These are phyloP conservation scores for Aspergillus kassunensis DNA, from an alignment of 495 filamentous ascomycete species.

Conservation along the genomic window DNA sequence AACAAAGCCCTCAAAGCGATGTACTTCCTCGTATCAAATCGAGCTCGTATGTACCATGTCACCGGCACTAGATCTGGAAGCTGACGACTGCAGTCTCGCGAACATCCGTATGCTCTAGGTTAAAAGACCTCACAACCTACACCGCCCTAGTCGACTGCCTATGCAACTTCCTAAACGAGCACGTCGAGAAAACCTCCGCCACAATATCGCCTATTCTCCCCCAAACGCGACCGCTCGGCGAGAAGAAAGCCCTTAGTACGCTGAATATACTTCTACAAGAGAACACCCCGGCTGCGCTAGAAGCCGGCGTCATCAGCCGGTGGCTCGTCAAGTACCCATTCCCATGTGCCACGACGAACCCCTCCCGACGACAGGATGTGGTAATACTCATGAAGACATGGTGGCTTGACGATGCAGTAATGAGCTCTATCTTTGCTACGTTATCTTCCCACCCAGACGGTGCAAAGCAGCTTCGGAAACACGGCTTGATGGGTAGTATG, in stretches of 20 bases:
- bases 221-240: constrained; percentile 41
- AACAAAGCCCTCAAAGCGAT: constrained; percentile 41
- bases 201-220: constrained; percentile 41
- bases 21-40: constrained; percentile 40
- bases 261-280: constrained; percentile 37
- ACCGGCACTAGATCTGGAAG: not conserved
- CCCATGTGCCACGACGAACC: constrained; percentile 34
- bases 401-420: constrained; percentile 43
- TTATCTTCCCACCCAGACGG: constrained; percentile 32
- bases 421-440: constrained; percentile 41
- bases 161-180: constrained; percentile 44
- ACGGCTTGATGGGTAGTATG: constrained; percentile 42
- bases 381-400: constrained; percentile 45
- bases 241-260: constrained; percentile 39
- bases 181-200: constrained; percentile 32
- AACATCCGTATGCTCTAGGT: constrained; percentile 34
- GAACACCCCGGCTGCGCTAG: constrained; percentile 35
- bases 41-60: constrained; percentile 43
- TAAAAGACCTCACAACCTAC: constrained; percentile 37
- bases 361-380: constrained; percentile 38
- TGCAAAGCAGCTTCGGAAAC: constrained; percentile 40
- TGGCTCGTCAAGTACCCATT: constrained; percentile 52
- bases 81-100: constrained; percentile 27
- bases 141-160: constrained; percentile 45
- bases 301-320: constrained; percentile 43